Percentiles rank a stretch among this genome's conserved stretches.
Conservation (phyloP, 148 eudicot genomes). For the Hydrangea macrophylla region DNA sequence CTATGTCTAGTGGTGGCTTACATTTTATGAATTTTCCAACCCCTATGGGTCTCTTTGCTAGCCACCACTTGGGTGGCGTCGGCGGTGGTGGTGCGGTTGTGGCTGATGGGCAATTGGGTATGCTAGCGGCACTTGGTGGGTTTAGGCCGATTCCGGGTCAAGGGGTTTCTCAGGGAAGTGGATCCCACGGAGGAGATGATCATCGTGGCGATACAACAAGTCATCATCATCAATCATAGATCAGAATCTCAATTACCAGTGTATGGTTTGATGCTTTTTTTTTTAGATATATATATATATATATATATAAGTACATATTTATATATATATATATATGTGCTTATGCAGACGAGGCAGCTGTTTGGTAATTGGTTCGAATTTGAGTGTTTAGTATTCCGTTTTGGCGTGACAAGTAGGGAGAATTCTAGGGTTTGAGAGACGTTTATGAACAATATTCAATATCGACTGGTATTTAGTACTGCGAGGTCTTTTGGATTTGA, state of each 20-base stretch:
- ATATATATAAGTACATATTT: not conserved
- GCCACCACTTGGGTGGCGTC: slow-evolving; percentile 23
- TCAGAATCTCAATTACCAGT: not conserved
- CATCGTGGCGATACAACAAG: slow-evolving; percentile 25
- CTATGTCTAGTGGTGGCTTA: slow-evolving; percentile 24
- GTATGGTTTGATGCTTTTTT: slow-evolving; percentile 8
- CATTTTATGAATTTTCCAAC: slow-evolving; percentile 54
- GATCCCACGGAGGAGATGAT: slow-evolving; percentile 24
- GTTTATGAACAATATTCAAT: not conserved
- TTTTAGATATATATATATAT: not conserved
- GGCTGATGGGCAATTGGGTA: slow-evolving; percentile 29
- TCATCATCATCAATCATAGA: slow-evolving; percentile 24
- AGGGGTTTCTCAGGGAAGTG: slow-evolving; percentile 24
- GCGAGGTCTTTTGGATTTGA: not conserved
- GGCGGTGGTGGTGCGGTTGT: slow-evolving; percentile 17
- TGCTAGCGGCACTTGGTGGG: slow-evolving; percentile 33
- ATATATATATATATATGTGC: not conserved
- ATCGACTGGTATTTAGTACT: not conserved
- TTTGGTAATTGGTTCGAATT: slow-evolving; percentile 4
- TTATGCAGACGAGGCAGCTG: not conserved
- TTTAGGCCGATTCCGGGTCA: slow-evolving; percentile 21
- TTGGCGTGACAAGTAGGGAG: not conserved
- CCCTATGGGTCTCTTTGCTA: slow-evolving; percentile 27
- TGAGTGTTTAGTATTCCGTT: not conserved
- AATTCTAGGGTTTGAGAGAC: slow-evolving; percentile 4